Percentiles rank a stretch among this genome's conserved stretches.
phyloP scores from a whole-genome alignment of 2,329 filamentous ascomycete genomes.

The Orbilia ellipsospora region DNA sequence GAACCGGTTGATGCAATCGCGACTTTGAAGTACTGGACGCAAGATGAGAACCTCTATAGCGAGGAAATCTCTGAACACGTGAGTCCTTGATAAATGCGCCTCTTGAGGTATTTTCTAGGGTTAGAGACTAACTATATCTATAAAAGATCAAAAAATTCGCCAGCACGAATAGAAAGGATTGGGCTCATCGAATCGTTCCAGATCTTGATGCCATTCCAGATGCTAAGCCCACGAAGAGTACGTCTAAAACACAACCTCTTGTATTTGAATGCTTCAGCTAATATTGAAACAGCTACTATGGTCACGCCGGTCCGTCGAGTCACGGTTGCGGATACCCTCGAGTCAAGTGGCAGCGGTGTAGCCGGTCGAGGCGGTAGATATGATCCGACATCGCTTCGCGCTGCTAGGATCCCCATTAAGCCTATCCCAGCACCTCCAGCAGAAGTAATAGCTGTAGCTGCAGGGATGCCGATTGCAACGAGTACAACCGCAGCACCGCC shows the following conservation, averaged over 20 bases:
- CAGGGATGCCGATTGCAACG: not conserved
- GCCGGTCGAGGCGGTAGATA: slow-evolving; percentile 22
- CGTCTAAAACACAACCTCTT: slow-evolving; percentile 4
- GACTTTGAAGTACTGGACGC: slow-evolving; percentile 56
- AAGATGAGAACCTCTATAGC: slow-evolving; percentile 54
- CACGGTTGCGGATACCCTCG: slow-evolving; percentile 31
- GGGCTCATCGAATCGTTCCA: slow-evolving; percentile 47
- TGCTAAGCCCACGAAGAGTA: slow-evolving; percentile 32
- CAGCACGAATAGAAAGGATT: slow-evolving; percentile 41
- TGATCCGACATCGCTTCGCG: slow-evolving; percentile 29
- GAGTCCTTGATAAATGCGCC: slow-evolving; percentile 3
- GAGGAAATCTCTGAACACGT: slow-evolving; percentile 57
- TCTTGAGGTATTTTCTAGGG: not conserved
- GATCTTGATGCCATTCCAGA: slow-evolving; percentile 46
- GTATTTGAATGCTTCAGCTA: not conserved
- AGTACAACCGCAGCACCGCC: not conserved
- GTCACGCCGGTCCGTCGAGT: slow-evolving; percentile 36
- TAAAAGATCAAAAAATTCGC: slow-evolving; percentile 52
- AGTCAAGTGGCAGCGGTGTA: not conserved
- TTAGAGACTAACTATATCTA: too few relatives aligned
- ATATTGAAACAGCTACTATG: slow-evolving; percentile 32
- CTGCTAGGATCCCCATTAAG: slow-evolving; percentile 21
- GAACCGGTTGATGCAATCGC: slow-evolving; percentile 57
- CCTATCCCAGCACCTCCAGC: slow-evolving; percentile 9
- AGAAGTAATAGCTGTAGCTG: not conserved